Evolutionary conservation across 2,329 filamentous ascomycete genomes (phyloP).

Genomic region (Pseudogymnoascus sp.): DNA sequence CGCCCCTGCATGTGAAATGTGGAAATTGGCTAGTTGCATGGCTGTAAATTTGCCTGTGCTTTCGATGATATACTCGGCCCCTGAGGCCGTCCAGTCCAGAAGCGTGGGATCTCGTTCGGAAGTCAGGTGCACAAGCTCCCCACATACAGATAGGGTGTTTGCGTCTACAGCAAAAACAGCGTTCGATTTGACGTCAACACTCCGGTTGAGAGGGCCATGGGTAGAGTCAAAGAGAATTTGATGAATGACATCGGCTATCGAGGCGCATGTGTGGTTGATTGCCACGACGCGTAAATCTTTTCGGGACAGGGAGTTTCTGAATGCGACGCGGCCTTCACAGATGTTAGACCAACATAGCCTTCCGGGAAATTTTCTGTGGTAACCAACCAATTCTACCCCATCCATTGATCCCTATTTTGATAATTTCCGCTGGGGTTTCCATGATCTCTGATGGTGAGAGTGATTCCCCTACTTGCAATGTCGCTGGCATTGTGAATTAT

Average conservation of each 20-base stretch:
- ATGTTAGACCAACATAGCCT: background rate
- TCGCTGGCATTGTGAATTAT: background rate
- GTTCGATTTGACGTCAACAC: background rate
- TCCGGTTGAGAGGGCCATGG: conserved; percentile 11
- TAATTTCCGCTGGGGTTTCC: background rate
- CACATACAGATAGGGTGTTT: conserved; percentile 10
- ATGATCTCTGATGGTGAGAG: background rate
- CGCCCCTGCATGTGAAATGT: conserved; percentile 10
- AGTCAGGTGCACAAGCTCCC: conserved; percentile 10
- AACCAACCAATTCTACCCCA: conserved; percentile 13
- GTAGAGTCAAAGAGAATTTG: conserved; percentile 15
- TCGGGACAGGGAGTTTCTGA: conserved; percentile 11
- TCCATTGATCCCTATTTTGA: conserved; percentile 12
- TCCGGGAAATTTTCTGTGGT: background rate
- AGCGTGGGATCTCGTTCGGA: conserved; percentile 12
- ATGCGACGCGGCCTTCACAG: conserved; percentile 12
- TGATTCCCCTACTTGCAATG: background rate
- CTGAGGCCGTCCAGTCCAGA: conserved; percentile 11
- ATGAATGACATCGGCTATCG: conserved; percentile 13
- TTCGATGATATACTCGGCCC: conserved; percentile 14
- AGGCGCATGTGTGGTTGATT: conserved; percentile 15
- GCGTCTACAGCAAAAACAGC: conserved; percentile 12
- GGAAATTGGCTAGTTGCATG: background rate
- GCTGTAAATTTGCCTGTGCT: conserved; percentile 15
- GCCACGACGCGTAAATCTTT: conserved; percentile 12